Conservation (phyloP, 78 protist species). For the Dictyostelium capitatum region DNA sequence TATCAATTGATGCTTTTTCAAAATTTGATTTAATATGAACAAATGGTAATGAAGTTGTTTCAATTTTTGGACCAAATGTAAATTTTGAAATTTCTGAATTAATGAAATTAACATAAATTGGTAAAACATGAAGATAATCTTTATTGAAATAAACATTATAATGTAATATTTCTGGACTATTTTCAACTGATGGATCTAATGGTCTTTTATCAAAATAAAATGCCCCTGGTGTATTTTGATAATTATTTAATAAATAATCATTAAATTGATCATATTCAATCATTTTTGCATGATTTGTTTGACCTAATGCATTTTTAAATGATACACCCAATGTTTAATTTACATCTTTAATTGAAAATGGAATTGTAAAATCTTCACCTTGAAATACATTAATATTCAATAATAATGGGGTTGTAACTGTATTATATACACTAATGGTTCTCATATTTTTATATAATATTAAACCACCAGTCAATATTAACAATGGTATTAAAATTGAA, state of each 20-base stretch:
- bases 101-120: not conserved
- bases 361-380: not conserved
- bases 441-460: conserved; percentile 25
- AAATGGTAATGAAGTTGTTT: conserved; percentile 13
- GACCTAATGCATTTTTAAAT: not conserved
- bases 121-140: conserved; percentile 10
- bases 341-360: not conserved
- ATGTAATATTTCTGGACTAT: not conserved
- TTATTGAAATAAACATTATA: conserved; percentile 16
- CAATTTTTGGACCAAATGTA: not conserved
- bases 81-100: not conserved
- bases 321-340: not conserved
- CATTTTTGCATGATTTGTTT: conserved; percentile 15
- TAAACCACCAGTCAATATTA: not conserved
- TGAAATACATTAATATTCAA: not conserved
- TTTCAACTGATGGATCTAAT: too few species aligned
- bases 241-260: not conserved
- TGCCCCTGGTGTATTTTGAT: not conserved
- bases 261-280: not conserved
- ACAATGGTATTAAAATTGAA: conserved; percentile 23
- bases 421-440: not conserved
- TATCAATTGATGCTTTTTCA: not conserved
- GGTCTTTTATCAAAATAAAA: conserved; percentile 1
- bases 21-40: not conserved
- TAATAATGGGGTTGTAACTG: not conserved